Evolutionary conservation across 768 basidiomycete species (phyloP).

Genomic region (Mycena pura): DNA sequence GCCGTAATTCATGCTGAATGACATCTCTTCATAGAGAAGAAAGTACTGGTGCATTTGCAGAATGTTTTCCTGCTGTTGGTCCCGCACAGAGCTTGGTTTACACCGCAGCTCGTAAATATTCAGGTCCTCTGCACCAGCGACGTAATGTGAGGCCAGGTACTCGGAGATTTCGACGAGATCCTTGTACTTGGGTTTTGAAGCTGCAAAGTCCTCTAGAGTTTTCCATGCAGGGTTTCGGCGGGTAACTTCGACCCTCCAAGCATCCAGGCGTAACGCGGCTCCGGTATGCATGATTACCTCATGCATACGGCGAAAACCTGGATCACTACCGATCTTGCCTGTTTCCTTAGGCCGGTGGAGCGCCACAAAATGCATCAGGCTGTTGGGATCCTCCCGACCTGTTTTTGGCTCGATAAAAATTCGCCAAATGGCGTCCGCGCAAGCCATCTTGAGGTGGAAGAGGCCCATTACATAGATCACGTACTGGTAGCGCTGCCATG

Average conservation of each 20-base stretch:
- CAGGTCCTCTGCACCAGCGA: too few species aligned
- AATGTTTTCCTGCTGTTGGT: constrained; percentile 42
- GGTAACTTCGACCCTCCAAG: constrained; percentile 34
- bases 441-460: too few species aligned
- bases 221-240: background rate
- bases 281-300: constrained; percentile 37
- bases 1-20: constrained; percentile 38
- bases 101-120: background rate
- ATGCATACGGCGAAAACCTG: constrained; percentile 32
- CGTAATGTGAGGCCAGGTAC: constrained; percentile 26
- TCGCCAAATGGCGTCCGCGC: constrained; percentile 35
- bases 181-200: constrained; percentile 34
- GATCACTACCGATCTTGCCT: constrained; percentile 37
- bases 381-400: constrained; percentile 21
- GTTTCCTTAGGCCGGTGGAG: constrained; percentile 38
- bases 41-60: constrained; percentile 39
- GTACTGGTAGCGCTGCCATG: too few species aligned
- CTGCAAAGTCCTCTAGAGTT: constrained; percentile 38
- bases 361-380: constrained; percentile 29
- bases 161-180: constrained; percentile 34
- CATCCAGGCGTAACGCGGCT: constrained; percentile 33
- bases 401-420: constrained; percentile 28
- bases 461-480: too few species aligned
- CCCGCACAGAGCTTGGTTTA: constrained; percentile 21
- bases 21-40: constrained; percentile 43